Evolutionary conservation across 768 basidiomycete genomes (phyloP), one percentile per base, ranked within the genome.

Genomic region (Trametes sanguinea): DNA sequence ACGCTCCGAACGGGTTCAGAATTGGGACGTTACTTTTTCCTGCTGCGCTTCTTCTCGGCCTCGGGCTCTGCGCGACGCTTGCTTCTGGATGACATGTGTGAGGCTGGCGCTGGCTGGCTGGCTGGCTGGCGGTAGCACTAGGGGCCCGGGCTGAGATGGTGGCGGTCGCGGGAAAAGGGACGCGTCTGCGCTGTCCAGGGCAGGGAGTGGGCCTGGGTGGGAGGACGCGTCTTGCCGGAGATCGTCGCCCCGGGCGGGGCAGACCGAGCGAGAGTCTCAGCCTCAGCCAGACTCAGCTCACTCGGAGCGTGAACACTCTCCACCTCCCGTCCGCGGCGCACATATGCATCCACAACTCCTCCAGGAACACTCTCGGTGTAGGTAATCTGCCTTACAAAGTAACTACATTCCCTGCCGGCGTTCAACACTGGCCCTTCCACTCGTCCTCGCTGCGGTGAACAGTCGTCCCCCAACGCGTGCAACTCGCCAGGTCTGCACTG

Each of bases 21-120:
- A 32, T n/a, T n/a, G 35, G 57, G 48, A 63, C 72, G 14, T 71
- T 65, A 74, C 72, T 71, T 75, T 70, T 75, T 74, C 33, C 67
- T 69, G 46, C 58, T 46, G 52, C 62, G 66, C 62, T 71, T 68
- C 68, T 70, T 76, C 62, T 71, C 71, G 32, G 60, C 68, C 65
- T 72, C 71, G 10, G 54, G 64, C 52, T 80, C 77, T 48, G 76
- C 74, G 47, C 69, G 65, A 62, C 72, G 70, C 63, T 73, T 73
- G 54, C 64, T 64, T 39, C 68, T 63, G 40, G 70, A 69, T 14
- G 68, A 67, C 72, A 73, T 73, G 54, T 11, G 10, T 46, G 40
- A n/a, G 10, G 43, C 56, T 42, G 9, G 46, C n/a, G 43, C 42
- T 43, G 42, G 2, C 7, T 13, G 53, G 16, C 27, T 17, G 33